phyloP scores from a whole-genome alignment of 192 early-diverging fungal species.

The Coemansia sp. region DNA sequence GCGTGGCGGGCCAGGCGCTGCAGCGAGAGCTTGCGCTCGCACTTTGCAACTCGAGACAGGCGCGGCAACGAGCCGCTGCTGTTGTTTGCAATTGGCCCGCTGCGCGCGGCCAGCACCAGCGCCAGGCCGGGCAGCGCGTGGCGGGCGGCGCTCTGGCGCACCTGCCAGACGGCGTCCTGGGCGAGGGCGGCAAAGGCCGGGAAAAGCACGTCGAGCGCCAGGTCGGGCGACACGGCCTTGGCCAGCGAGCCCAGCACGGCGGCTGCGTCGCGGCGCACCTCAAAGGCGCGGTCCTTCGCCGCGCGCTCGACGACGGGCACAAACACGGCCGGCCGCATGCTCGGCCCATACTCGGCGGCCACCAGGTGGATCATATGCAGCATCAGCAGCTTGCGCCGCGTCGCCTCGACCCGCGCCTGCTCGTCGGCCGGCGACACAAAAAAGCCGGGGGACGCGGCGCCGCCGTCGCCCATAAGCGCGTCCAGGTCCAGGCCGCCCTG shows the following conservation, averaged over 20 bases:
- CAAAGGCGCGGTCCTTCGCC: slow-evolving; percentile 40
- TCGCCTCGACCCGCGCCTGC: slow-evolving; percentile 43
- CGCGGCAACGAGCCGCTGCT: not conserved
- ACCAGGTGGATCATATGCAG: slow-evolving; percentile 56
- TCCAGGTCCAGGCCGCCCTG: not conserved
- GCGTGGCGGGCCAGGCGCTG: slow-evolving; percentile 22
- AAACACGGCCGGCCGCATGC: slow-evolving; percentile 55
- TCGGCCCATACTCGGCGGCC: slow-evolving; percentile 44
- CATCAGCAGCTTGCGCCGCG: slow-evolving; percentile 53
- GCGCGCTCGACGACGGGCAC: slow-evolving; percentile 56
- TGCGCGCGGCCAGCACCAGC: slow-evolving; percentile 38
- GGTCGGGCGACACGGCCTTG: slow-evolving; percentile 45
- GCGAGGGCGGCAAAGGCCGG: slow-evolving; percentile 41
- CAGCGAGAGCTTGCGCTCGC: slow-evolving; percentile 36
- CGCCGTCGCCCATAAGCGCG: slow-evolving; percentile 4
- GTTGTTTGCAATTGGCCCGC: not conserved
- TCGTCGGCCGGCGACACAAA: slow-evolving; percentile 48
- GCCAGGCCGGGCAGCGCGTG: slow-evolving; percentile 56
- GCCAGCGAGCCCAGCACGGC: slow-evolving; percentile 52
- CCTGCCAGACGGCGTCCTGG: slow-evolving; percentile 56
- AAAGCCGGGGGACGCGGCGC: slow-evolving; percentile 4
- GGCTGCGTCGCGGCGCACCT: slow-evolving; percentile 58
- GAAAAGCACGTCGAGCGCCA: slow-evolving; percentile 53
- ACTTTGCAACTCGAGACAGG: not conserved
- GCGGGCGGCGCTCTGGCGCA: slow-evolving; percentile 50